Evolutionary conservation across 1,284 basidiomycete species (phyloP).

Genomic region (Chondrostereum purpureum): DNA sequence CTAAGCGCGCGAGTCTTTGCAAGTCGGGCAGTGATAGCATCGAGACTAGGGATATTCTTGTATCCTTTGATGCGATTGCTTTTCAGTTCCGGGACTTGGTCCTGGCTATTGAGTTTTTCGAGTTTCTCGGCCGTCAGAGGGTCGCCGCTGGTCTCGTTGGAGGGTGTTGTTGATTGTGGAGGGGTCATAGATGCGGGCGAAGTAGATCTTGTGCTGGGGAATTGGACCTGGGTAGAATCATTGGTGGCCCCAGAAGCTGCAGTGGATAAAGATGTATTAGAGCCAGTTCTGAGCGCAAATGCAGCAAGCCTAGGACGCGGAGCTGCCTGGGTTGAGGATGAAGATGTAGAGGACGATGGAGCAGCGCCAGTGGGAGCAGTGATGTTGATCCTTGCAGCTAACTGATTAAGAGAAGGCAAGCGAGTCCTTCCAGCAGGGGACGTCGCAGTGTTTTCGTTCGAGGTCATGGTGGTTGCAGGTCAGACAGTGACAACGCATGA

Average conservation of each 20-base stretch:
- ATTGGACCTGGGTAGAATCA: slow-evolving; percentile 60
- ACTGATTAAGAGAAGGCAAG: slow-evolving; percentile 72
- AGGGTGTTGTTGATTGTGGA: slow-evolving; percentile 40
- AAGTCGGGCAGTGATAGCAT: slow-evolving; percentile 71
- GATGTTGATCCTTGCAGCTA: slow-evolving; percentile 66
- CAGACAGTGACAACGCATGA: too few relatives aligned
- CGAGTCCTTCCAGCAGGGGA: slow-evolving; percentile 21
- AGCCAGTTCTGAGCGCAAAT: slow-evolving; percentile 61
- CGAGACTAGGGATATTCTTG: slow-evolving; percentile 79
- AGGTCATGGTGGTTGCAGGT: neutral
- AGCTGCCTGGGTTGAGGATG: slow-evolving; percentile 18
- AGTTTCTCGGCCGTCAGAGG: slow-evolving; percentile 57
- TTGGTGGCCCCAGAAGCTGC: slow-evolving; percentile 40
- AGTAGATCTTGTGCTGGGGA: slow-evolving; percentile 54
- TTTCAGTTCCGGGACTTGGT: slow-evolving; percentile 21
- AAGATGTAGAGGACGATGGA: slow-evolving; percentile 13
- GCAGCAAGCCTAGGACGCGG: slow-evolving; percentile 69
- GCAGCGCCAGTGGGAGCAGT: slow-evolving; percentile 29
- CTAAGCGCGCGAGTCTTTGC: slow-evolving; percentile 62
- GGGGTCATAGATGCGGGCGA: slow-evolving; percentile 35
- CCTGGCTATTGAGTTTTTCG: slow-evolving; percentile 40
- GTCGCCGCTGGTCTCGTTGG: slow-evolving; percentile 33
- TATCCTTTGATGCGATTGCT: slow-evolving; percentile 61
- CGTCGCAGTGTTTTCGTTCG: neutral
- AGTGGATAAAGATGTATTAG: slow-evolving; percentile 47